These are phyloP conservation scores for Eucalyptus cloeziana DNA, from an alignment of 345 rosid genomes.

Conservation along the genomic window DNA sequence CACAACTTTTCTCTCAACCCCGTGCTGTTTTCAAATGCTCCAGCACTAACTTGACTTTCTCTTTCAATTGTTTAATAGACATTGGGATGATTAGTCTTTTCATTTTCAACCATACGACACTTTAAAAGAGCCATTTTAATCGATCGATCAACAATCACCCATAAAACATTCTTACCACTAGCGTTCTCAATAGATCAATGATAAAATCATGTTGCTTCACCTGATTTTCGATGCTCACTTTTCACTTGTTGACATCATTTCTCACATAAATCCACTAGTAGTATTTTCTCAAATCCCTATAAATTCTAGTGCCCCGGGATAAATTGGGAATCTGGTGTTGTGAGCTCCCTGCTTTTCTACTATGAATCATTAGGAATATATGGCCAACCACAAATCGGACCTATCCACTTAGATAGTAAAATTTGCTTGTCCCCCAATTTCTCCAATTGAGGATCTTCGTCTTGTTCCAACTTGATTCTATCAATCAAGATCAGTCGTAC, in stretches of 20 bases:
- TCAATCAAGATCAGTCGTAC: not conserved
- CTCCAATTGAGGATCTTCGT: not conserved
- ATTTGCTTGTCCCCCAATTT: not conserved
- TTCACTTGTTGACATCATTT: not conserved
- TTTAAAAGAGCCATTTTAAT: not conserved
- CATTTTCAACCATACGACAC: not conserved
- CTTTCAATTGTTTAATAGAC: not conserved
- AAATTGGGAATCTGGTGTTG: not conserved
- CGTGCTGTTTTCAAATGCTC: not conserved
- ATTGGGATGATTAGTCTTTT: not conserved
- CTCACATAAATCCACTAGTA: not conserved
- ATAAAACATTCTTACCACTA: not conserved
- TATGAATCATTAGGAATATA: not conserved
- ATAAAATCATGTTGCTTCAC: not conserved
- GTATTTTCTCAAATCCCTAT: not conserved
- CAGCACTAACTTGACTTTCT: not conserved
- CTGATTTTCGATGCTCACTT: not conserved
- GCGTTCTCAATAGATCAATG: not conserved
- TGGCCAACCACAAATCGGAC: rapidly evolving
- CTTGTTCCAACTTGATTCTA: not conserved
- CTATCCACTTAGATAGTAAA: not conserved
- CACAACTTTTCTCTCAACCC: not conserved
- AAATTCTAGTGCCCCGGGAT: not conserved
- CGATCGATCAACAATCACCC: not conserved
- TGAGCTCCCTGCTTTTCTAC: not conserved